phyloP scores from a whole-genome alignment of 768 basidiomycete species.

The Amanita phalloides region DNA sequence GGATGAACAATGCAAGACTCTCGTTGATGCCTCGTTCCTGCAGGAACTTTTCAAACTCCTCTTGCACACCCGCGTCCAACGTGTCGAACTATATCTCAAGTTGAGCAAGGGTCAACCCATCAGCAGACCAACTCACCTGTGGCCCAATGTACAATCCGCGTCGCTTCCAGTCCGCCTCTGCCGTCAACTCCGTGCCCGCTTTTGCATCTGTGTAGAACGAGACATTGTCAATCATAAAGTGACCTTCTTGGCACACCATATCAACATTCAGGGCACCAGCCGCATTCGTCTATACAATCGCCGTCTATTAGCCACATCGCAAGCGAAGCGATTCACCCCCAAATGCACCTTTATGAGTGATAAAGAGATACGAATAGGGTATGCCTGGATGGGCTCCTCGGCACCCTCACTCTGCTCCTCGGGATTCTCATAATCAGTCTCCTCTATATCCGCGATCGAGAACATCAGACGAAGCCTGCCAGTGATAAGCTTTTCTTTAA shows the following conservation, averaged over 20 bases:
- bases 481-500: background rate
- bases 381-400: constrained; percentile 24
- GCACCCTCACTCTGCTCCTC: constrained; percentile 14
- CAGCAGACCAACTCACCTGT: constrained; percentile 33
- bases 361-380: constrained; percentile 71
- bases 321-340: background rate
- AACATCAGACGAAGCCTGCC: constrained; percentile 80
- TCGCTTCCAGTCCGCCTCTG: constrained; percentile 91
- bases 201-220: constrained; percentile 71
- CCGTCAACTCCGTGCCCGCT: constrained; percentile 65
- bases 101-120: background rate
- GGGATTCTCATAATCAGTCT: constrained; percentile 19
- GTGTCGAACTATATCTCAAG: constrained; percentile 60
- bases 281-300: constrained; percentile 26
- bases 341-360: constrained; percentile 70
- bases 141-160: constrained; percentile 90
- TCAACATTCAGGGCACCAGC: constrained; percentile 72
- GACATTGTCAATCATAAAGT: constrained; percentile 83
- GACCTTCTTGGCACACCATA: constrained; percentile 66
- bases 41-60: constrained; percentile 85
- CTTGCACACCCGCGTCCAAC: constrained; percentile 78
- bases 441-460: constrained; percentile 77
- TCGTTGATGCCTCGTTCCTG: constrained; percentile 87
- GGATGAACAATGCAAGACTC: constrained; percentile 73
- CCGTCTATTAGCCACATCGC: background rate